Base-by-base conservation (phyloP, 164 flowering plant species). In the Brasenia schreberi region DNA sequence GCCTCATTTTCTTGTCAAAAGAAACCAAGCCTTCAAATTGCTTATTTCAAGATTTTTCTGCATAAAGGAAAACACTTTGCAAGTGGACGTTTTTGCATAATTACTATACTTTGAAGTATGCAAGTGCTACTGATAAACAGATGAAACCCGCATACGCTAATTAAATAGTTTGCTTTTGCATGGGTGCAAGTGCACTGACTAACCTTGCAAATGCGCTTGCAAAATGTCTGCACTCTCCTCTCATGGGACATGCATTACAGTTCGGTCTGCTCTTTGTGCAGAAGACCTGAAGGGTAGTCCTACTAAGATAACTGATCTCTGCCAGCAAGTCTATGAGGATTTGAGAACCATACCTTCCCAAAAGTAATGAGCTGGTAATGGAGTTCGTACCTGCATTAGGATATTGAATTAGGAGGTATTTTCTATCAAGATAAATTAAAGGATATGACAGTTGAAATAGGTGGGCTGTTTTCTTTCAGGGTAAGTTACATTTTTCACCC, bases 311-410 rank as follows among this genome's bases (percentile, higher is more conserved):
- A 45, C 53, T 19, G 14, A 5, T 64, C 60, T 33, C 43, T 17
- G 6, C 11, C 42, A 44, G 33, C 59, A 44, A 12, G 12, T 18
- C 17, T 53, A 45, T 45, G 53, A 45, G 12, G 7, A 12, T 45
- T 45, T 7, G 11, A 45, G 11, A 45, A 45, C 33, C 62, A 59
- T 79, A 87, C 97, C 97, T 93, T 93, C 75, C 97, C 98, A 68
- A 90, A 93, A 42, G 98, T 93, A 65, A 93, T 93, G 85, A 93
- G 67, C 27, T 90, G 97, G 73, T 89, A 93, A 71, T 93, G 98
- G 18, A 93, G 80, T 70, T 89, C 90, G 71, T 90, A 93, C 82
- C 98, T 93, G 80, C 61, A 43, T 18, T 53, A 19, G 49, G 11
- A 45, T 45, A 45, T 45, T 45, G 12, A 45, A 12, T 7, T 45